These are phyloP conservation scores for Blepharisma stoltei DNA, from an alignment of 73 alveolate genomes.

Conservation along the genomic window DNA sequence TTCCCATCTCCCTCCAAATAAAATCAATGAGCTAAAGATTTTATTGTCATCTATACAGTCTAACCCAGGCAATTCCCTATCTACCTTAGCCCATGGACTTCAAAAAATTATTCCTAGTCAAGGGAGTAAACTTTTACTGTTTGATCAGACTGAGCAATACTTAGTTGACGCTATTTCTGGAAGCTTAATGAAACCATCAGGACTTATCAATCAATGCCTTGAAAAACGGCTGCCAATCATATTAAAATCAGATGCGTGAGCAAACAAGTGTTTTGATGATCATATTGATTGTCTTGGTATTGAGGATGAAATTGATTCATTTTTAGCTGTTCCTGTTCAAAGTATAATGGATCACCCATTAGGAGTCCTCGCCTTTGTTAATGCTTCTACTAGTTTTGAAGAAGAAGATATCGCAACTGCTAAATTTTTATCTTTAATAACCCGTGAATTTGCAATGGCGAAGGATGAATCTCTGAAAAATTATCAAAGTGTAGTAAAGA, in stretches of 20 bases:
- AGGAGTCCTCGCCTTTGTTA: conserved; percentile 26
- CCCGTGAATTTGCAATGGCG: too few relatives aligned
- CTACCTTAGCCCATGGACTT: neutral
- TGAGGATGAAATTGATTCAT: neutral
- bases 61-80: neutral
- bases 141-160: conserved; percentile 4
- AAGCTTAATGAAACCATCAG: conserved; percentile 4
- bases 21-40: neutral
- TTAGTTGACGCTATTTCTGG: neutral
- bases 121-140: neutral
- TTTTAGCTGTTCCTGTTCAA: conserved; percentile 1
- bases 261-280: too few relatives aligned
- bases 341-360: neutral
- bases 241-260: too few relatives aligned
- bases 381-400: neutral
- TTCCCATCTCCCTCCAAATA: neutral
- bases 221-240: neutral
- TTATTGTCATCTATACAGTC: neutral
- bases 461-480: neutral
- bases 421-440: too few relatives aligned
- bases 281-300: neutral
- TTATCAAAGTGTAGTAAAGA: neutral
- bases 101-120: conserved; percentile 20
- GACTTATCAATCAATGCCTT: neutral
- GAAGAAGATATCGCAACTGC: conserved; percentile 5